A percentile compares a stretch with the other conserved stretches of the same genome.
Conservation (phyloP, 139 green algal genomes). For the Microglena sp. region DNA sequence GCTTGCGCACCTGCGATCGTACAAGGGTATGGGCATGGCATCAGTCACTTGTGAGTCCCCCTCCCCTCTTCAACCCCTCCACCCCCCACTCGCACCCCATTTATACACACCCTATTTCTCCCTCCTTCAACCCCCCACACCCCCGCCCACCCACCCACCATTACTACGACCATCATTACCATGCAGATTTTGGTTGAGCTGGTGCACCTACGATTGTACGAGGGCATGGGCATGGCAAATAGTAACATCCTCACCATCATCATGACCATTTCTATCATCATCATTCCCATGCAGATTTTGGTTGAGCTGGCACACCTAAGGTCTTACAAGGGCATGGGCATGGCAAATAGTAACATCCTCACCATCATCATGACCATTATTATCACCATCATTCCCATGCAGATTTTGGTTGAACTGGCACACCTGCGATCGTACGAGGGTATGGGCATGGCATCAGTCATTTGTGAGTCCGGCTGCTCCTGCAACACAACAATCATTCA, state of each 20-base stretch:
- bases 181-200: conserved; percentile 13
- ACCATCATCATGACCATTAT: too few relatives aligned
- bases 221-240: conserved; percentile 28
- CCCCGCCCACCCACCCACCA: too few relatives aligned
- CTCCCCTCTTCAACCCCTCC: too few relatives aligned
- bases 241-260: too few relatives aligned
- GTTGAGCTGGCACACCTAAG: conserved; percentile 5
- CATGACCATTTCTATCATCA: too few relatives aligned
- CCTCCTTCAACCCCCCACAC: too few relatives aligned
- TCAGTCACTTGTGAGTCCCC: conserved; percentile 11
- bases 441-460: conserved; percentile 16
- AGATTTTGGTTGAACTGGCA: conserved; percentile 13
- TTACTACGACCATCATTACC: too few relatives aligned
- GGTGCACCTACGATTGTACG: conserved; percentile 9
- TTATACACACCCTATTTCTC: too few relatives aligned
- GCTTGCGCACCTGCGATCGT: conserved; percentile 5
- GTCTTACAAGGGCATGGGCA: conserved; percentile 25
- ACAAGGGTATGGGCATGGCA: conserved; percentile 16
- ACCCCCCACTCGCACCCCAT: too few relatives aligned
- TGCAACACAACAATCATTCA: too few relatives aligned
- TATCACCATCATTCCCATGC: too few relatives aligned
- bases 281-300: conserved; percentile 5
- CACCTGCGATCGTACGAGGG: conserved; percentile 16
- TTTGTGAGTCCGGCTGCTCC: conserved; percentile 15
- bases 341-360: too few relatives aligned